Base-by-base conservation (phyloP, 179 eudicot genomes). In the Silene noctiflora region DNA sequence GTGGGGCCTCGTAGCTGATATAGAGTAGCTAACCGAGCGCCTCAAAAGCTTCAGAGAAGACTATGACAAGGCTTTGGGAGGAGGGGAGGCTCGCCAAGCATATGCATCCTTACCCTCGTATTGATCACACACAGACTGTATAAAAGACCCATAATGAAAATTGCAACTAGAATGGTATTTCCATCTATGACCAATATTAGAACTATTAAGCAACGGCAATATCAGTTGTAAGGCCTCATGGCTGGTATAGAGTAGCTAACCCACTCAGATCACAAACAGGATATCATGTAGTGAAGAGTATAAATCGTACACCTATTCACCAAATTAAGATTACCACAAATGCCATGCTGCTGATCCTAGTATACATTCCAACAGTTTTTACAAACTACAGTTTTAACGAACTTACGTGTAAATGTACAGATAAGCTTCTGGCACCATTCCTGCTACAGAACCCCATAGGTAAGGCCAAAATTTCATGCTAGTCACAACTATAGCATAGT, bases 391-490 rank as follows among this genome's bases (percentile, higher is more conserved):
- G 69, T 27, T 22, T 56, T 25, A 25, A 61, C 69, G 4, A 55
- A 85, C 88, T 68, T 55, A 91, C 99, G 92, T 93, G 78, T 95
- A 95, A 62, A 95, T 95, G 88, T 95, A 95, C 67, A 95, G 78
- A 84, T 89, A 95, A 75, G 99, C 85, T 85, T 95, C 99, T 27
- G 99, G 99, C 75, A 91, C 87, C 99, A 95, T 95, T 83, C 97
- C 97, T 46, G 96, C 88, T 55, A 95, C 39, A 59, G 99, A 95
- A 76, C 99, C 99, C 75, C 91, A 91, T 62, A 95, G 80, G 80
- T 95, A 95, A 13, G 99, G 99, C 96, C 99, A 87, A 83, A 93
- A 95, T 78, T 83, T 86, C 96, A 93, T 88, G 69, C 75, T 93
- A 21, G 97, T 95, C 44, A 93, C 97, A 80, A 87, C 99, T 48